These are phyloP conservation scores for Malus hybrid DNA, from an alignment of 331 rosid species.

Conservation along the genomic window DNA sequence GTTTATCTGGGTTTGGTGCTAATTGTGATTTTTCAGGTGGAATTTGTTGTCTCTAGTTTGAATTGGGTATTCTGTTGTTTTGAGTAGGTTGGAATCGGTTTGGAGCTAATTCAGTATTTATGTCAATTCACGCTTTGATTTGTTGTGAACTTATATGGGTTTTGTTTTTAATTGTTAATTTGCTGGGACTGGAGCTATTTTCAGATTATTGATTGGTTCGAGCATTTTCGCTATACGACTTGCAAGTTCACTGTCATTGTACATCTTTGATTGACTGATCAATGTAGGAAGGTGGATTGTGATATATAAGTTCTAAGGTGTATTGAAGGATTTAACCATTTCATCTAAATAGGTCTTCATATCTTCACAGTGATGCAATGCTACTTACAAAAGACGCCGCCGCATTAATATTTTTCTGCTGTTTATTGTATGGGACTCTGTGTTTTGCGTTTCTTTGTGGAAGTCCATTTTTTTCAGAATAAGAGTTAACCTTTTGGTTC, in stretches of 20 bases:
- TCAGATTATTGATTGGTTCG: background rate
- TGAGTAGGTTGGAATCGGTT: background rate
- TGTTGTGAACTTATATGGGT: background rate
- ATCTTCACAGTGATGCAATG: background rate
- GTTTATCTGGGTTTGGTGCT: background rate
- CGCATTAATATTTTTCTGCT: background rate
- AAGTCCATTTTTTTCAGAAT: background rate
- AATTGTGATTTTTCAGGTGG: background rate
- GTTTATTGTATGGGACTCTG: background rate
- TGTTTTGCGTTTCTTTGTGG: background rate
- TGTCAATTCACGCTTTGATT: background rate
- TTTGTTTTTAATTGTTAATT: background rate
- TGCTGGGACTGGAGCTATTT: background rate
- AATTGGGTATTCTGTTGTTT: background rate
- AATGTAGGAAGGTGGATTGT: background rate
- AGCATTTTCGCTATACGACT: background rate
- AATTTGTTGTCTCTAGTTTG: background rate
- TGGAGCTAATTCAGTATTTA: background rate
- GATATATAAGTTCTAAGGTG: background rate
- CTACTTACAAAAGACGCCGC: background rate
- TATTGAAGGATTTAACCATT: background rate
- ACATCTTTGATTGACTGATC: background rate
- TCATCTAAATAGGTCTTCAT: background rate
- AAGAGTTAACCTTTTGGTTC: too few relatives aligned
- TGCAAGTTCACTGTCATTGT: background rate